Evolutionary conservation across 169 alveolate genomes (phyloP), one percentile per base, ranked within the genome.

Genomic region (Plasmodium cynomolgi): DNA sequence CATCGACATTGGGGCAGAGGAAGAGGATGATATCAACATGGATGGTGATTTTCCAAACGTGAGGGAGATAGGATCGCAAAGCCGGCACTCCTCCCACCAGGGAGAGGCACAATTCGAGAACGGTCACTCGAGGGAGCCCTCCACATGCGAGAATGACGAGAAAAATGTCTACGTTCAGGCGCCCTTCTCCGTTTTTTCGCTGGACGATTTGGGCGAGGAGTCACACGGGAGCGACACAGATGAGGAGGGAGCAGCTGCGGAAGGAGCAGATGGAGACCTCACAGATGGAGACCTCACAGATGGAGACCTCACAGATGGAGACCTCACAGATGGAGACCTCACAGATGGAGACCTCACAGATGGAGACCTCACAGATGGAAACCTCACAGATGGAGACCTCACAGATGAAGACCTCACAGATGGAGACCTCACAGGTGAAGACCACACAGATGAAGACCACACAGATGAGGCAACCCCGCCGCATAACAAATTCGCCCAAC

Each of bases 101-200:
- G 50, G 26, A 8, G 41, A 31, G 47, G 84, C 54, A 74, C 74
- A 8, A n/a, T 23, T n/a, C 29, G 79, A 11, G 26, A 68, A 84
- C 20, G 34, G 33, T n/a, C 44, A 62, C 37, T n/a, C 23, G 41
- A 5, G n/a, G 31, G n/a, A 68, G 6, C 34, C 15, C n/a, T 11
- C 50, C 31, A 6, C 90, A 39, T 15, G 62, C 39, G 29, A 7
- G 17, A 39, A n/a, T 62, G 41, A 20, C 11, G 31, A 80, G 15
- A 79, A 56, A n/a, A 88, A 79, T 62, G n/a, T 26, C 31, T 81
- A 88, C 33, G 74, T 88, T 5, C 86, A 88, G 37, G 94, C 94
- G 7, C 94, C 94, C 9, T 72, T 88, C 29, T 79, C 94, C 26
- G 82, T 88, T n/a, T 88, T 88, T 58, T 80, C 94, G 0, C 2